These are phyloP conservation scores for Arthrobotrys sinensis DNA, from an alignment of 2,329 filamentous ascomycete genomes.

Conservation along the genomic window DNA sequence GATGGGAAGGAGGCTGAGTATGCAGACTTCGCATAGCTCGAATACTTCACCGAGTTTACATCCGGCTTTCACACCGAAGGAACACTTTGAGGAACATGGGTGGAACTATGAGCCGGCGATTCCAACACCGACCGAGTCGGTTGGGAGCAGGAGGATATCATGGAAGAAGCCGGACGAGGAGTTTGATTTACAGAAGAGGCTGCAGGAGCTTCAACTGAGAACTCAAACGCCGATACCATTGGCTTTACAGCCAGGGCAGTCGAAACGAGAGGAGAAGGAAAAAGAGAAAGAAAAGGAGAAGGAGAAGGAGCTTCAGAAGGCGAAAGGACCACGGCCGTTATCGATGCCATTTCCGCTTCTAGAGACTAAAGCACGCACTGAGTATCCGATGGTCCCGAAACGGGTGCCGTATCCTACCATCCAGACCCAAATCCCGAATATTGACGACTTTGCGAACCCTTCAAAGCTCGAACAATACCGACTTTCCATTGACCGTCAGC, in stretches of 20 bases:
- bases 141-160: slow-evolving; percentile 41
- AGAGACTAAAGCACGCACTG: slow-evolving; percentile 39
- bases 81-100: slow-evolving; percentile 53
- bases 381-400: slow-evolving; percentile 57
- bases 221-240: slow-evolving; percentile 45
- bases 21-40: slow-evolving; percentile 57
- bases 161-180: slow-evolving; percentile 56
- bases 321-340: slow-evolving; percentile 51
- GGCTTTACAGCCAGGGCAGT: slow-evolving; percentile 32
- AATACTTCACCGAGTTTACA: slow-evolving; percentile 55
- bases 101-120: slow-evolving; percentile 59
- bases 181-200: slow-evolving; percentile 58
- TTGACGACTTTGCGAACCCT: slow-evolving; percentile 58
- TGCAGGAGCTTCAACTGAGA: slow-evolving; percentile 57
- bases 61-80: slow-evolving; percentile 52
- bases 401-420: slow-evolving; percentile 27
- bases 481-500: slow-evolving; percentile 45
- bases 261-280: slow-evolving; percentile 41
- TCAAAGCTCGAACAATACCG: slow-evolving; percentile 57
- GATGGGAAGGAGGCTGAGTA: slow-evolving; percentile 55
- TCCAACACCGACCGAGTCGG: slow-evolving; percentile 52
- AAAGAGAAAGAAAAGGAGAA: slow-evolving; percentile 56
- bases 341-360: slow-evolving; percentile 42
- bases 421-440: slow-evolving; percentile 48
- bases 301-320: slow-evolving; percentile 39